These are phyloP conservation scores for Sphagnum tenellum DNA, from an alignment of 225 moss, liverwort and hornwort species.

Conservation along the genomic window DNA sequence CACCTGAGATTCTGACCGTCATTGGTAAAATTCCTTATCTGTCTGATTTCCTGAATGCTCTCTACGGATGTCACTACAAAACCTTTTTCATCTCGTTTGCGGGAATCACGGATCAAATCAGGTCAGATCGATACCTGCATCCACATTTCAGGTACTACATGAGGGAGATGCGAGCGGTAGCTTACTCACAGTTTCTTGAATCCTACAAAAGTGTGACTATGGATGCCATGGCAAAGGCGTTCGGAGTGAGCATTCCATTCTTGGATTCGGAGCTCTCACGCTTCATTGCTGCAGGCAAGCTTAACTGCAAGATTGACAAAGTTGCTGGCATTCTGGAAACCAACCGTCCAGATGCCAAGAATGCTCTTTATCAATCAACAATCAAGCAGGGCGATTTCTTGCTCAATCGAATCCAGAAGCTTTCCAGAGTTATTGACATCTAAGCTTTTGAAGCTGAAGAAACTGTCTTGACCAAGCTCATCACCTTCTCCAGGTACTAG, in stretches of 20 bases:
- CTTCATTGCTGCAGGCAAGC: conserved; percentile 90
- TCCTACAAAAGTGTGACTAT: conserved; percentile 98
- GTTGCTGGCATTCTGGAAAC: conserved; percentile 95
- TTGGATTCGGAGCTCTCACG: conserved; percentile 89
- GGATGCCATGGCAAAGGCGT: conserved; percentile 98
- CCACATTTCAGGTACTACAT: conserved; percentile 97
- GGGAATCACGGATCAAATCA: conserved; percentile 85
- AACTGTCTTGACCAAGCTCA: too few species aligned
- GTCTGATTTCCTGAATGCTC: conserved; percentile 83
- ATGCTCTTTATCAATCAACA: conserved; percentile 90
- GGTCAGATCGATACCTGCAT: conserved; percentile 77
- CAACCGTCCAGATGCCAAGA: conserved; percentile 94
- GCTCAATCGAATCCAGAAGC: conserved; percentile 96
- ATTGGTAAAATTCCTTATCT: conserved; percentile 91
- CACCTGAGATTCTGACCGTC: conserved; percentile 94
- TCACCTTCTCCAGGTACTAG: too few species aligned
- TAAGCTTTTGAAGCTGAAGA: conserved; percentile 12
- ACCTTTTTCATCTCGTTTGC: conserved; percentile 96
- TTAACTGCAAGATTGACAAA: conserved; percentile 99
- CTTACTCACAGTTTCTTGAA: conserved; percentile 94
- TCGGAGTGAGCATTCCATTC: conserved; percentile 86
- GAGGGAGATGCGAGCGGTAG: conserved; percentile 92
- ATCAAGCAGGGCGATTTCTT: conserved; percentile 99
- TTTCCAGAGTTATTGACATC: conserved; percentile 96
- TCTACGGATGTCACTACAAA: conserved; percentile 88